A percentile compares a stretch with the other conserved stretches of the same genome.
These are phyloP conservation scores for Apiospora koreana DNA, from an alignment of 2,329 filamentous ascomycete species.

Conservation along the genomic window DNA sequence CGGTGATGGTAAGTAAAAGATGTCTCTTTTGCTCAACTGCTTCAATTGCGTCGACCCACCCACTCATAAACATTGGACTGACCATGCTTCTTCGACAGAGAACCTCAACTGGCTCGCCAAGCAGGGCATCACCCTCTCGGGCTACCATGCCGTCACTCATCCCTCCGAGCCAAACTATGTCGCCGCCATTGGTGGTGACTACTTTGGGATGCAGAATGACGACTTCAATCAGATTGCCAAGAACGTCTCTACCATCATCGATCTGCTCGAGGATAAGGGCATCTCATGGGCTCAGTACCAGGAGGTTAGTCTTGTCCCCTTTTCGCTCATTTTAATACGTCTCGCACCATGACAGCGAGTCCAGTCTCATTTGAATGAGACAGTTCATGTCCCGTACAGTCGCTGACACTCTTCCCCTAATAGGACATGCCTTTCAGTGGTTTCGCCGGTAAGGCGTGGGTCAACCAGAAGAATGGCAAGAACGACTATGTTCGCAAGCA, in stretches of 20 bases:
- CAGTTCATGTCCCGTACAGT: conserved; percentile 34
- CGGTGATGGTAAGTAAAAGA: conserved; percentile 54
- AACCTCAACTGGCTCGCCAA: conserved; percentile 59
- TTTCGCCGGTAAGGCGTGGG: conserved; percentile 64
- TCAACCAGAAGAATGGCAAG: conserved; percentile 64
- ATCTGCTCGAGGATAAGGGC: conserved; percentile 64
- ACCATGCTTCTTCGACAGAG: conserved; percentile 31
- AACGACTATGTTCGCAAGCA: conserved; percentile 86
- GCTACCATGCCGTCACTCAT: conserved; percentile 66
- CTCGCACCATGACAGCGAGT: background rate
- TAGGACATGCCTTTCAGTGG: conserved; percentile 71
- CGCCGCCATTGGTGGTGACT: conserved; percentile 67
- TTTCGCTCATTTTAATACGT: background rate
- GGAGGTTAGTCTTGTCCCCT: conserved; percentile 43
- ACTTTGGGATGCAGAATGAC: conserved; percentile 73
- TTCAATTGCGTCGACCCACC: too few species aligned
- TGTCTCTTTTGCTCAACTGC: conserved; percentile 23
- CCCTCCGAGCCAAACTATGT: conserved; percentile 78
- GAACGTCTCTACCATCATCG: conserved; percentile 68
- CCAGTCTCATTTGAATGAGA: conserved; percentile 20
- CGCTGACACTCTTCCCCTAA: background rate
- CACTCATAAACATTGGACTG: background rate
- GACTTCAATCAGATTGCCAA: conserved; percentile 56
- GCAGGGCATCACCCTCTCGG: conserved; percentile 62
- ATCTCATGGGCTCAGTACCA: conserved; percentile 75